These are phyloP conservation scores for Didymellaceae sp. DNA, from an alignment of 2,329 filamentous ascomycete species.

Conservation along the genomic window DNA sequence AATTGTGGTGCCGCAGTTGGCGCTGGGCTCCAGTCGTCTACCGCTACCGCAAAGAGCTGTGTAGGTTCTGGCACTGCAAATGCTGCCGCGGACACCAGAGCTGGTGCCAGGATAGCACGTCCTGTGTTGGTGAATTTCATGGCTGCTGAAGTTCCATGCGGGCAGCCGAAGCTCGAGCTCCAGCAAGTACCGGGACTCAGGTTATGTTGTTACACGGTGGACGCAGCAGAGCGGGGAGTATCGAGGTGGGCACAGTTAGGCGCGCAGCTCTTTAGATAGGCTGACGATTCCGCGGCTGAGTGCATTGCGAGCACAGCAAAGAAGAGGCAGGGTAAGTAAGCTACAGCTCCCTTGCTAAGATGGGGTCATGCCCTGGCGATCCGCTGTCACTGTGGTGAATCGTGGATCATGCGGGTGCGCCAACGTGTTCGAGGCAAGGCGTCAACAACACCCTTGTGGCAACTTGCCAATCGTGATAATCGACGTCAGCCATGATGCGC, in stretches of 20 bases:
- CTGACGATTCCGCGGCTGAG: conserved; percentile 22
- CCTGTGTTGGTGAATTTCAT: conserved; percentile 34
- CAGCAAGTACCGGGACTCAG: conserved; percentile 10
- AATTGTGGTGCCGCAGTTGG: conserved; percentile 38
- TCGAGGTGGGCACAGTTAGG: conserved; percentile 7
- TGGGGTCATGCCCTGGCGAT: conserved; percentile 27
- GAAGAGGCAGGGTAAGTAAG: conserved; percentile 25
- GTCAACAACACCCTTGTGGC: conserved; percentile 10
- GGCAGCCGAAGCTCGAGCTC: conserved; percentile 12
- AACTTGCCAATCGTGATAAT: conserved; percentile 10
- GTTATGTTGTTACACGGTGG: conserved; percentile 15
- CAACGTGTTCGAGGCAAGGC: conserved; percentile 18
- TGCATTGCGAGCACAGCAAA: conserved; percentile 18
- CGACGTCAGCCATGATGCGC: conserved; percentile 22
- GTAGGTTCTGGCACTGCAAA: conserved; percentile 41
- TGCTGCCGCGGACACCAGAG: conserved; percentile 32
- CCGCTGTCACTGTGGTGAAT: conserved; percentile 24
- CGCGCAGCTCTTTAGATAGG: conserved; percentile 20
- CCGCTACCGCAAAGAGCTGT: conserved; percentile 24
- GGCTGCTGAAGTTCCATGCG: conserved; percentile 24
- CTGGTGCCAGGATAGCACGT: conserved; percentile 39
- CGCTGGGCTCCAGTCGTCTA: conserved; percentile 41
- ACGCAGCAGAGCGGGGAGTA: conserved; percentile 13
- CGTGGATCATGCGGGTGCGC: conserved; percentile 24
- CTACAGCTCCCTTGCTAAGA: conserved; percentile 27